Evolutionary conservation across 2,329 filamentous ascomycete genomes (phyloP), one percentile per base, ranked within the genome.

Genomic region (Aspergillus udagawae): DNA sequence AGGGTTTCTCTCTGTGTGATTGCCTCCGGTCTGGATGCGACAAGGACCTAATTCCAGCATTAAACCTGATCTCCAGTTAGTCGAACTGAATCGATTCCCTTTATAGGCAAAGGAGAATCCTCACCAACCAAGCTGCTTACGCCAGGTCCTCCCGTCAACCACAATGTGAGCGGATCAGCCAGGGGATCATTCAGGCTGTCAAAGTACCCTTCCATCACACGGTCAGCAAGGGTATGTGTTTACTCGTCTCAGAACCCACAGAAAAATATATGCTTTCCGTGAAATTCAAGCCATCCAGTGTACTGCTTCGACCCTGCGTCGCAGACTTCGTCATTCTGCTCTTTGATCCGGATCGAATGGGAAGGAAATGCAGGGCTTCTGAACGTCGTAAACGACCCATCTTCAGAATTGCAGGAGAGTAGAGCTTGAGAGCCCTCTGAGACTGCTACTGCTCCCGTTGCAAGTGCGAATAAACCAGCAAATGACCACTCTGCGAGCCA

Each of bases 251-350:
- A 17, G 25, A 27, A 35, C 48, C 35, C 14, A 55, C 54, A 56
- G 32, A 56, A 56, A 17, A 56, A 56, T 23, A 56, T 28, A 23
- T 56, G 54, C 27, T 53, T 56, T 49, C 50, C 50, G 23, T 58
- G 55, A 0, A 59, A 57, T 28, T 67, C 65, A 23, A 67, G 27
- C 65, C 65, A 67, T 8, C 65, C 65, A 1, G 65, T 67, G 54
- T 63, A 67, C 48, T 67, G 65, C 52, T 54, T 61, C 10, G 65
- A 66, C 7, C 64, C 64, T 8, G 65, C 65, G 25, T 64, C 52
- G 42, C 65, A 67, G 12, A 67, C 27, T n/a, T 56, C 53, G 32
- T 66, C 63, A 45, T 51, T 67, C 45, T 67, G 65, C 45, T 67
- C 53, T 50, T 62, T 64, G 44, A 67, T 67, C 2, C 65, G 56